Evolutionary conservation across 2,329 filamentous ascomycete species (phyloP).

Genomic region (Septoria linicola): DNA sequence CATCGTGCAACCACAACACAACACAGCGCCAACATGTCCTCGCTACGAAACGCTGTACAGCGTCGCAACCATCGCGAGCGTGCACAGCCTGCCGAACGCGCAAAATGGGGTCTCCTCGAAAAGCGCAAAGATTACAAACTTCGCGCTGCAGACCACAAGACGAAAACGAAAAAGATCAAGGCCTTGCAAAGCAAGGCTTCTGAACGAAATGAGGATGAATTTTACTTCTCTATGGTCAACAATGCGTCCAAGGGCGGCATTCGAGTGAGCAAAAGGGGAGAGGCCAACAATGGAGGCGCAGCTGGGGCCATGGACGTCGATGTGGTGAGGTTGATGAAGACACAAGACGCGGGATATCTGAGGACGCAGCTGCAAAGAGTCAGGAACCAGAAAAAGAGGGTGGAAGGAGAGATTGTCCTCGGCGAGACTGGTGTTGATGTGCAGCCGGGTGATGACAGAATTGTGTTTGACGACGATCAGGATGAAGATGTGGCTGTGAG

Average conservation of each 20-base stretch:
- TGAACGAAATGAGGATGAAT: constrained; percentile 65
- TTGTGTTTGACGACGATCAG: constrained; percentile 42
- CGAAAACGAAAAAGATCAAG: constrained; percentile 60
- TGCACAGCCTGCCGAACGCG: constrained; percentile 77
- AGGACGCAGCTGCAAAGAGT: constrained; percentile 58
- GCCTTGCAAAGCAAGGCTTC: constrained; percentile 59
- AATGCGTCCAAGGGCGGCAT: constrained; percentile 49
- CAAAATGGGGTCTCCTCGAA: constrained; percentile 87
- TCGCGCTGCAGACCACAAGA: constrained; percentile 62
- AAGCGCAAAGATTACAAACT: constrained; percentile 84
- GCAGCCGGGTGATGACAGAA: constrained; percentile 38
- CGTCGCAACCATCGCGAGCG: constrained; percentile 87
- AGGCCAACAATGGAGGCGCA: constrained; percentile 37
- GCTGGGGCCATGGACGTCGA: constrained; percentile 51
- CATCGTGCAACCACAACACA: background rate
- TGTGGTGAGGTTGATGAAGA: constrained; percentile 64
- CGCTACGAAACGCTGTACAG: constrained; percentile 64
- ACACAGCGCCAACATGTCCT: constrained; percentile 50
- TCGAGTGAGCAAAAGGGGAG: constrained; percentile 48
- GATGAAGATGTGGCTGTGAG: constrained; percentile 20
- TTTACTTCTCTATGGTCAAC: constrained; percentile 64
- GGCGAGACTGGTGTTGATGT: constrained; percentile 44
- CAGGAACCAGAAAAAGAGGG: constrained; percentile 53
- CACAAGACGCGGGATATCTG: constrained; percentile 63
- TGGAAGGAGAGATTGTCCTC: constrained; percentile 40